Base-by-base conservation (phyloP, 2,329 filamentous ascomycete species). In the Zymoseptoria crescenta region DNA sequence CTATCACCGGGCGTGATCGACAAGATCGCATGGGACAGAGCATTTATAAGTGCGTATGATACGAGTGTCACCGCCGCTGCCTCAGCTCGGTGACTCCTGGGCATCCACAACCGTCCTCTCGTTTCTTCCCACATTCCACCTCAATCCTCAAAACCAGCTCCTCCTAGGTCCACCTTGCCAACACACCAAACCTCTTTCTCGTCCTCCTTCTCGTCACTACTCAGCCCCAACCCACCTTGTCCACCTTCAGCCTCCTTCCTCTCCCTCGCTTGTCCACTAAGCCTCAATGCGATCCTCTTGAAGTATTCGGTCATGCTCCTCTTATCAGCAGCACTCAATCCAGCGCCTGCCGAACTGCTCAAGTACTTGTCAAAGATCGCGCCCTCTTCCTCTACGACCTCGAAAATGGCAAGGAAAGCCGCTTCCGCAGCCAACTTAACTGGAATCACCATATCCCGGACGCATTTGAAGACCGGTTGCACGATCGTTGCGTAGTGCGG, bases 241-340 rank as follows among this genome's bases (percentile, higher is more conserved):
- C 93, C 94, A 62, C 92, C 93, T 72, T 96, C 92, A 0, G 94
- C 94, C 67, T 96, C 92, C 70, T 85, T 88, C 67, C 94, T 83
- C 77, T 99, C 94, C 62, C 91, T 83, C 1, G 89, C 91, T 73
- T 97, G 94, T 19, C 80, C 83, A n/a, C 89, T 93, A 20, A 97
- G 77, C 67, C 92, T 84, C 69, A 93, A 74, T 1, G 91, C 91
- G 64, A 99, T 89, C 49, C 94, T 82, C 81, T 96, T 96, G 78
- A 97, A 97, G 77, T 99, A 99, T 74, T 99, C 94, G 60, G 87
- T 83, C 88, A 99, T 96, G 73, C 87, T 91, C 67, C 93, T 83
- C 81, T 95, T 94, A 19, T 85, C 85, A 49, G 84, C 87, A 0
- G 89, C 76, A 8, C 86, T 80, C 60, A 96, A 75, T 2, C 84